Percentiles rank a stretch among this genome's conserved stretches.
Conservation (phyloP, 768 basidiomycete species). For the Neoboletus brunneissimus region DNA sequence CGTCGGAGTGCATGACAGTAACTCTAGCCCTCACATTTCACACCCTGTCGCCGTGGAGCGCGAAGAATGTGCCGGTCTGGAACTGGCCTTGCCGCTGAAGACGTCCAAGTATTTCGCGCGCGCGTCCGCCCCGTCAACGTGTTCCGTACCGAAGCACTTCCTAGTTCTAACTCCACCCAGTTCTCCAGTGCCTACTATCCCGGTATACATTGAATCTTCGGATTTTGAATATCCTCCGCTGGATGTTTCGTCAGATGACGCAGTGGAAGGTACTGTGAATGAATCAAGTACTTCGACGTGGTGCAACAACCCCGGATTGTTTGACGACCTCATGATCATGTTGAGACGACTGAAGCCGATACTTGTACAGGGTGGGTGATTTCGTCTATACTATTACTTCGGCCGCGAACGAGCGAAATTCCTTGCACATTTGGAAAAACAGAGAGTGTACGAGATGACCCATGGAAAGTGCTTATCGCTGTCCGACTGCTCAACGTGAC, state of each 20-base stretch:
- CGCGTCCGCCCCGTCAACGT: neutral
- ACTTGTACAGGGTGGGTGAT: conserved; percentile 28
- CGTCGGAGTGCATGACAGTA: too few relatives aligned
- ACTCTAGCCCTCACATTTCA: neutral
- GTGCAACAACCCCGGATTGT: conserved; percentile 5
- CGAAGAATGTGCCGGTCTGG: neutral
- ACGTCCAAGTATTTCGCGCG: conserved; percentile 23
- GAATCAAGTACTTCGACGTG: neutral
- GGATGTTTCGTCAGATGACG: neutral
- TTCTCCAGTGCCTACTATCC: conserved; percentile 4
- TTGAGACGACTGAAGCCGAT: conserved; percentile 31
- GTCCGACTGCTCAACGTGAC: conserved; percentile 72
- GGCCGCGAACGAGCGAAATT: neutral
- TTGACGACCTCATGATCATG: neutral
- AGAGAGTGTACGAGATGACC: conserved; percentile 54
- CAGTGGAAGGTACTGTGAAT: neutral
- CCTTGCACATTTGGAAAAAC: neutral
- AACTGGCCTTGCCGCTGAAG: neutral
- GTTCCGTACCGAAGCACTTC: neutral
- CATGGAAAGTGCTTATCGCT: conserved; percentile 70
- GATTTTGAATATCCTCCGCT: conserved; percentile 1
- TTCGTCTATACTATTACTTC: neutral
- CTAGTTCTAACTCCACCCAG: neutral
- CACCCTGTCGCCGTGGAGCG: neutral
- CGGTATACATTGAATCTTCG: conserved; percentile 5